Evolutionary conservation across 2,329 filamentous ascomycete genomes (phyloP).

Genomic region (Pseudopyricularia javanii): DNA sequence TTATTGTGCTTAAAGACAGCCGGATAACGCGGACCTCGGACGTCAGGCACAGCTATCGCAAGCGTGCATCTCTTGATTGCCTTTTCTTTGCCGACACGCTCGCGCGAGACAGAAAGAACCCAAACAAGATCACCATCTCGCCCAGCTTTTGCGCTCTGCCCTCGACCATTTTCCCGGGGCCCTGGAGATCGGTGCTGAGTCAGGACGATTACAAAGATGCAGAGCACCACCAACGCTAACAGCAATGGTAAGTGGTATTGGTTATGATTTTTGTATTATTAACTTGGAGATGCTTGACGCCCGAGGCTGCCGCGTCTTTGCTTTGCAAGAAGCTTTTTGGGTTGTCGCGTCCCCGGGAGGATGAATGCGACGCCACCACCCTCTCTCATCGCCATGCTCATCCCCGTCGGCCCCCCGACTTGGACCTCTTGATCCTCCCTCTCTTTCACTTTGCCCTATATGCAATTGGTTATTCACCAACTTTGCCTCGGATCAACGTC

Average conservation of each 20-base stretch:
- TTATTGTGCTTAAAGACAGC: too few relatives aligned
- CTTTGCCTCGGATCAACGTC: not conserved
- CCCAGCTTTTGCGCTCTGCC: not conserved
- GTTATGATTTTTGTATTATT: not conserved
- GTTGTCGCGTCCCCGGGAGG: too few relatives aligned
- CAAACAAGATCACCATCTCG: too few relatives aligned
- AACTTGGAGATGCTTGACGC: not conserved
- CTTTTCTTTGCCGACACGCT: too few relatives aligned
- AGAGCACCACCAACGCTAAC: constrained; percentile 2
- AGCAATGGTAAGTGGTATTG: not conserved
- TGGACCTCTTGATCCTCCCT: not conserved
- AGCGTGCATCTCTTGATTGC: too few relatives aligned
- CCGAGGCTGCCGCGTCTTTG: not conserved
- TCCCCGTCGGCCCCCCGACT: too few relatives aligned
- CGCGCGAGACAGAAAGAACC: too few relatives aligned
- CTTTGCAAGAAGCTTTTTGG: not conserved
- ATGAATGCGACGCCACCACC: too few relatives aligned
- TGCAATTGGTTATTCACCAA: not conserved
- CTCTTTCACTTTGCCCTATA: not conserved
- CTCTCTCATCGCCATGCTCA: too few relatives aligned
- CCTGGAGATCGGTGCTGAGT: constrained; percentile 5
- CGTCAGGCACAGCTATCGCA: too few relatives aligned
- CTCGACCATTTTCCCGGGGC: too few relatives aligned
- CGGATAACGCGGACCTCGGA: too few relatives aligned
- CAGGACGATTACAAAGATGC: constrained; percentile 3